A percentile compares a stretch with the other conserved stretches of the same genome.
Evolutionary conservation across 768 basidiomycete species (phyloP).

Genomic region (Lentinula guzmanii): DNA sequence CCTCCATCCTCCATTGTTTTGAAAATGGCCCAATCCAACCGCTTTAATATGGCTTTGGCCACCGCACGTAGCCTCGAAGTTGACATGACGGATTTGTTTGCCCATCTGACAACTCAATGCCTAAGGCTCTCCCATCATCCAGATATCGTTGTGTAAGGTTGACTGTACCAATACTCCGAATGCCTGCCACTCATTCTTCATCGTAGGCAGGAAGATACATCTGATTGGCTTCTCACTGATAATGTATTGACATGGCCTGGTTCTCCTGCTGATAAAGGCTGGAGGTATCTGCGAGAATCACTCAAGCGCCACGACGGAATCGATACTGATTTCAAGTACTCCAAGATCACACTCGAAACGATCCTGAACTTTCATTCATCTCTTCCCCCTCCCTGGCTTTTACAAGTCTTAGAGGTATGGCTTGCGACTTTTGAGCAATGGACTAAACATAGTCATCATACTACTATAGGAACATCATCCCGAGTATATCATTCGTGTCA

Average conservation of each 20-base stretch:
- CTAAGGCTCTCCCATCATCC: slow-evolving; percentile 64
- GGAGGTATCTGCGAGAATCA: slow-evolving; percentile 81
- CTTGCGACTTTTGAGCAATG: neutral
- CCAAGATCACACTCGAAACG: slow-evolving; percentile 70
- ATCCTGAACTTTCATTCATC: slow-evolving; percentile 62
- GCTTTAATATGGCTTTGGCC: slow-evolving; percentile 74
- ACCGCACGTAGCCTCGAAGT: slow-evolving; percentile 70
- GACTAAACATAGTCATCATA: neutral
- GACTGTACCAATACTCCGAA: neutral
- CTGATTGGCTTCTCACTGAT: slow-evolving; percentile 82
- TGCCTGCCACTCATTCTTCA: slow-evolving; percentile 4
- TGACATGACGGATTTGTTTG: slow-evolving; percentile 86
- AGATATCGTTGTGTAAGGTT: slow-evolving; percentile 49
- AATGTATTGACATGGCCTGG: slow-evolving; percentile 82
- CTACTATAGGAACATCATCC: slow-evolving; percentile 57
- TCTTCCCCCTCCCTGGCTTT: slow-evolving; percentile 72
- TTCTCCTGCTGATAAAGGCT: slow-evolving; percentile 70
- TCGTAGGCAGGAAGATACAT: slow-evolving; percentile 60
- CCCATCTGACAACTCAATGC: slow-evolving; percentile 71
- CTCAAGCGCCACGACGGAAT: slow-evolving; percentile 72
- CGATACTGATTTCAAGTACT: slow-evolving; percentile 70
- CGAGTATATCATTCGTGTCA: slow-evolving; percentile 78
- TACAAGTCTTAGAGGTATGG: slow-evolving; percentile 65
- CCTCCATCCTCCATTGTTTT: slow-evolving; percentile 65
- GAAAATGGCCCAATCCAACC: slow-evolving; percentile 70